Conservation (phyloP, 345 rosid species). For the Nephelium lappaceum region DNA sequence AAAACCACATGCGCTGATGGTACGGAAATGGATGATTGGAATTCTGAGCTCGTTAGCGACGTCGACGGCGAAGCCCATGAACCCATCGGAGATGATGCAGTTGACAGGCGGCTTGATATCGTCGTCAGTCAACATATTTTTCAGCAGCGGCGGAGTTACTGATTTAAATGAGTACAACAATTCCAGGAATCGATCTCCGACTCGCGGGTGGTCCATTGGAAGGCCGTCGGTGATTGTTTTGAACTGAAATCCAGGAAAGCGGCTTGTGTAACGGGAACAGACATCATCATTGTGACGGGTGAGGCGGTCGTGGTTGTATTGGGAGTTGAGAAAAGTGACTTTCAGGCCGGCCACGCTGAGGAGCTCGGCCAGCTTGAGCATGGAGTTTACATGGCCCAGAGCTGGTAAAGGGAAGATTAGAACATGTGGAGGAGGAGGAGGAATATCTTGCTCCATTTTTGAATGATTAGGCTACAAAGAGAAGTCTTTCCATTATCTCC, state of each 20-base stretch:
- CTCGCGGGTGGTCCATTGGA: slow-evolving; percentile 22
- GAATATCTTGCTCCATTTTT: slow-evolving; percentile 3
- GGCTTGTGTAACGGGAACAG: slow-evolving; percentile 8
- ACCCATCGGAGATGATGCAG: slow-evolving; percentile 36
- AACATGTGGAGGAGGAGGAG: slow-evolving; percentile 34
- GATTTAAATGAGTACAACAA: slow-evolving; percentile 1
- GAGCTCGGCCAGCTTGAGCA: slow-evolving; percentile 50
- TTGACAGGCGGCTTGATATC: background rate
- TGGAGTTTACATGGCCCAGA: slow-evolving; percentile 44
- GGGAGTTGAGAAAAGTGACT: slow-evolving; percentile 43
- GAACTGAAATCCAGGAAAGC: slow-evolving; percentile 23
- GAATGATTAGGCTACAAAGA: too few species aligned
- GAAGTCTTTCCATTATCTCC: too few species aligned
- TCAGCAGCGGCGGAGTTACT: slow-evolving; percentile 1
- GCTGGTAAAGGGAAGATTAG: slow-evolving; percentile 40
- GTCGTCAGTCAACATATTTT: slow-evolving; percentile 12
- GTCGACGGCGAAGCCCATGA: slow-evolving; percentile 24
- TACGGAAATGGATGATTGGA: slow-evolving; percentile 29
- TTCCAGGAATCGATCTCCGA: background rate
- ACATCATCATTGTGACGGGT: slow-evolving; percentile 16
- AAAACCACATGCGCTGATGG: slow-evolving; percentile 22
- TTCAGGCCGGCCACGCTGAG: slow-evolving; percentile 26
- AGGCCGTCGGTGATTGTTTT: slow-evolving; percentile 29
- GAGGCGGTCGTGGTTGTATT: slow-evolving; percentile 28
- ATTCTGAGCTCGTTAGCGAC: slow-evolving; percentile 24